These are phyloP conservation scores for Elongisporangium prolatum DNA, from an alignment of 352 stramenopile genomes.

Conservation along the genomic window DNA sequence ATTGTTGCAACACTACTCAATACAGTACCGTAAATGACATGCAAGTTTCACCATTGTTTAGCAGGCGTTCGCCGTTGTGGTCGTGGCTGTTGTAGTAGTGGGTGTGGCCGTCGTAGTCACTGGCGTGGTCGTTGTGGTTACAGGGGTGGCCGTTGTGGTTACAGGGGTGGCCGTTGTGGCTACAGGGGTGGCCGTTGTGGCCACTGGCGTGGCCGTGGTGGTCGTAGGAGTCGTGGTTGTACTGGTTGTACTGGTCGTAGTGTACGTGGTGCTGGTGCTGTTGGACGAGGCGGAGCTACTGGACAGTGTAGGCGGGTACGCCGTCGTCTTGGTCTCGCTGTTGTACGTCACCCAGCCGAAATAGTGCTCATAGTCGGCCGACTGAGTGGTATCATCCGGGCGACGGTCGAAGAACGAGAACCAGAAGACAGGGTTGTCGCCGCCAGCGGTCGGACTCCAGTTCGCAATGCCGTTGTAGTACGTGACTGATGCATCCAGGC, in stretches of 20 bases:
- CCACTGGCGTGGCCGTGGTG: neutral
- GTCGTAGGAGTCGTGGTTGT: neutral
- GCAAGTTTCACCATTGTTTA: too few relatives aligned
- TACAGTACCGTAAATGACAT: too few relatives aligned
- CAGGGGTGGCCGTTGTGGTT: neutral
- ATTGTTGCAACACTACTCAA: too few relatives aligned
- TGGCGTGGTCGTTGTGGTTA: neutral
- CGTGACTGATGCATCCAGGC: conserved; percentile 18
- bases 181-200: neutral
- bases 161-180: neutral
- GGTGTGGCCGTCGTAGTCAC: neutral
- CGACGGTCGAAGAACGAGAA: conserved; percentile 56
- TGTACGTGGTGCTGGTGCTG: neutral
- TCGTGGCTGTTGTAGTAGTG: too few relatives aligned
- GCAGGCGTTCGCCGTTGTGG: neutral
- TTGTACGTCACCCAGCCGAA: conserved; percentile 56
- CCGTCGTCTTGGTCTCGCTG: conserved; percentile 32
- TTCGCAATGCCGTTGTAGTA: conserved; percentile 5
- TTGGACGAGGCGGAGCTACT: neutral
- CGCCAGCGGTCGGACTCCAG: conserved; percentile 12
- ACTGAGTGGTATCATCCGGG: conserved; percentile 33
- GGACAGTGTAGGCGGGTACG: conserved; percentile 12
- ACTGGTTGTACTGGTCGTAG: neutral
- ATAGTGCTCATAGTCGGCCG: conserved; percentile 36
- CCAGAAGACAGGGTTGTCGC: conserved; percentile 30